Evolutionary conservation across 1,284 basidiomycete genomes (phyloP).

Genomic region (Amylostereum areolatum): DNA sequence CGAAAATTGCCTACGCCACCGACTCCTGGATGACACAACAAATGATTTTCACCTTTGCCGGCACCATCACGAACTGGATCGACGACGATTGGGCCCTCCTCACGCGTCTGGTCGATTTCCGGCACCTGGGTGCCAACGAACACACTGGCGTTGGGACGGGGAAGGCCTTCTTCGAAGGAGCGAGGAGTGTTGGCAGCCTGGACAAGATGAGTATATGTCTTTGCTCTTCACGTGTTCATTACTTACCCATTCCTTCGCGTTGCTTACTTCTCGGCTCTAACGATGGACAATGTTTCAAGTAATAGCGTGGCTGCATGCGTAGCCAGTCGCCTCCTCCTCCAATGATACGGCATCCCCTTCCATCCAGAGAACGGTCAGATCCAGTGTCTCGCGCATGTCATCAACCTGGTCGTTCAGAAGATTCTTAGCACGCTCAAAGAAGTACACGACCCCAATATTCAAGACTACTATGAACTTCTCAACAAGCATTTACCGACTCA

Average conservation of each 20-base stretch:
- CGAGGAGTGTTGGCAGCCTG: slow-evolving; percentile 5
- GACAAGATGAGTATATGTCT: slow-evolving; percentile 13
- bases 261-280: background rate
- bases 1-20: slow-evolving; percentile 13
- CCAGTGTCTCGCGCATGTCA: slow-evolving; percentile 22
- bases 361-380: slow-evolving; percentile 12
- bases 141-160: slow-evolving; percentile 13
- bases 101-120: slow-evolving; percentile 14
- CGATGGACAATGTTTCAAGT: slow-evolving; percentile 21
- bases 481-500: slow-evolving; percentile 23
- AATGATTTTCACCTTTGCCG: slow-evolving; percentile 17
- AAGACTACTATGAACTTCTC: slow-evolving; percentile 20
- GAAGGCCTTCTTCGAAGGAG: slow-evolving; percentile 10
- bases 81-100: slow-evolving; percentile 15
- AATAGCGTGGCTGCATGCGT: slow-evolving; percentile 10
- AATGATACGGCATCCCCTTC: slow-evolving; percentile 12
- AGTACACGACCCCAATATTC: slow-evolving; percentile 21
- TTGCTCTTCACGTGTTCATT: too few species aligned
- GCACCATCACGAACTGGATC: slow-evolving; percentile 12
- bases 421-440: slow-evolving; percentile 22
- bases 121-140: slow-evolving; percentile 11
- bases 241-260: background rate
- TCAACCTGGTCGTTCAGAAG: slow-evolving; percentile 31
- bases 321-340: slow-evolving; percentile 5
- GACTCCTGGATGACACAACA: slow-evolving; percentile 17